Evolutionary conservation across 306 rosid species (phyloP).

Genomic region (Lagenaria siceraria): DNA sequence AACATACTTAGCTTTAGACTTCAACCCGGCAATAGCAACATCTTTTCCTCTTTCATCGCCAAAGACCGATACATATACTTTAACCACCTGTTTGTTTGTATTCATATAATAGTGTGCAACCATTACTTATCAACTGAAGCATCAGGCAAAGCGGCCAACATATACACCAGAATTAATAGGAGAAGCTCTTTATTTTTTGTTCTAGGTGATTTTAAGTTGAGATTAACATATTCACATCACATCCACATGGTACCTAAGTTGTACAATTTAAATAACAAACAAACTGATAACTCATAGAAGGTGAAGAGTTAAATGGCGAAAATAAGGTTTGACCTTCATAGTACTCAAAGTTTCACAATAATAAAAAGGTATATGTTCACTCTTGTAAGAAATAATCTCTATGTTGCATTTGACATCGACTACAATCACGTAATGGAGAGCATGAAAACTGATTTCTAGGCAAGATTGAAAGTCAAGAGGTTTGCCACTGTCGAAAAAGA

Average conservation of each 20-base stretch:
- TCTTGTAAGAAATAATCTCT: neutral
- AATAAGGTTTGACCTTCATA: neutral
- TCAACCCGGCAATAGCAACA: conserved; percentile 81
- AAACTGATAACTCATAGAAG: neutral
- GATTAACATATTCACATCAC: neutral
- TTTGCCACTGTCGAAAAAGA: neutral
- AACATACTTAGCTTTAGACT: conserved; percentile 80
- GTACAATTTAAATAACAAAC: neutral
- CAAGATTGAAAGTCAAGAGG: neutral
- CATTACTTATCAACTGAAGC: neutral
- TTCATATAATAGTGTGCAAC: neutral
- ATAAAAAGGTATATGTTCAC: neutral
- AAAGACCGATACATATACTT: conserved; percentile 81
- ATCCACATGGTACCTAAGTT: neutral
- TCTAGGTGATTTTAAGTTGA: neutral
- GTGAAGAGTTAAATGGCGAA: neutral
- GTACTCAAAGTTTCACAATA: neutral
- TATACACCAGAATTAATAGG: neutral
- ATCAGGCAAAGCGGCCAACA: neutral
- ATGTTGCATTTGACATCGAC: neutral
- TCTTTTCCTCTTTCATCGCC: conserved; percentile 94
- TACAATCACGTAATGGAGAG: neutral
- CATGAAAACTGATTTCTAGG: neutral
- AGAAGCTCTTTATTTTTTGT: neutral
- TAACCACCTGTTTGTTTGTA: conserved; percentile 45